Evolutionary conservation across 495 filamentous ascomycete genomes (phyloP).

Genomic region (Talaromyces thailandensis): DNA sequence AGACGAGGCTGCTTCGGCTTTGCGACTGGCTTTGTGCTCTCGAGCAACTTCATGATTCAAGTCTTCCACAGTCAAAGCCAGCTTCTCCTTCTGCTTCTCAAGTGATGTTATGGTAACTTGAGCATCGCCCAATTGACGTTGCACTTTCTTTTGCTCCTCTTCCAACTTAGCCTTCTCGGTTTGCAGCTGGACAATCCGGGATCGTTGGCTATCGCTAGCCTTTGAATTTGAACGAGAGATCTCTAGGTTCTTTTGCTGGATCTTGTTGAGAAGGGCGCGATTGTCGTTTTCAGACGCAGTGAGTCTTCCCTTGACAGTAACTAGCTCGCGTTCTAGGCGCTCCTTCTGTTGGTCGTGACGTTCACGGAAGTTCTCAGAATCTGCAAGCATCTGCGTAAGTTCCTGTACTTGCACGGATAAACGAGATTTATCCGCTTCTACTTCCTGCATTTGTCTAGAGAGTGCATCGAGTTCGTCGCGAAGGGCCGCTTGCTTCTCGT

Average conservation of each 20-base stretch:
- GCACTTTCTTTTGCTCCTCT: conserved; percentile 71
- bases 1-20: conserved; percentile 86
- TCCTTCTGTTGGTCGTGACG: conserved; percentile 91
- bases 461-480: conserved; percentile 71
- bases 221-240: conserved; percentile 84
- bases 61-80: conserved; percentile 82
- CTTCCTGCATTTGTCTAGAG: conserved; percentile 57
- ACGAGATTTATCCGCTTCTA: conserved; percentile 65
- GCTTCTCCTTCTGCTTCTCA: conserved; percentile 94
- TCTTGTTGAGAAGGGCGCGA: conserved; percentile 85
- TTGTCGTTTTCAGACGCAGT: conserved; percentile 96
- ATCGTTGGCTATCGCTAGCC: conserved; percentile 74
- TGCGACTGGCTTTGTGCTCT: conserved; percentile 84
- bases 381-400: conserved; percentile 71
- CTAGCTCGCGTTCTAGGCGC: conserved; percentile 82
- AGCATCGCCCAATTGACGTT: conserved; percentile 78
- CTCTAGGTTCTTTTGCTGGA: conserved; percentile 96
- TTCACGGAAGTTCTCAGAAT: conserved; percentile 78
- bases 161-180: conserved; percentile 78
- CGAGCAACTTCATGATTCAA: conserved; percentile 86
- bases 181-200: conserved; percentile 67
- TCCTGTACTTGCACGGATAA: conserved; percentile 70
- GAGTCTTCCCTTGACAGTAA: conserved; percentile 83
- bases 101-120: conserved; percentile 77
- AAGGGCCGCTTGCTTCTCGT: conserved; percentile 71